Conservation (phyloP, 1,284 basidiomycete genomes). For the Trichosporon sp. region DNA sequence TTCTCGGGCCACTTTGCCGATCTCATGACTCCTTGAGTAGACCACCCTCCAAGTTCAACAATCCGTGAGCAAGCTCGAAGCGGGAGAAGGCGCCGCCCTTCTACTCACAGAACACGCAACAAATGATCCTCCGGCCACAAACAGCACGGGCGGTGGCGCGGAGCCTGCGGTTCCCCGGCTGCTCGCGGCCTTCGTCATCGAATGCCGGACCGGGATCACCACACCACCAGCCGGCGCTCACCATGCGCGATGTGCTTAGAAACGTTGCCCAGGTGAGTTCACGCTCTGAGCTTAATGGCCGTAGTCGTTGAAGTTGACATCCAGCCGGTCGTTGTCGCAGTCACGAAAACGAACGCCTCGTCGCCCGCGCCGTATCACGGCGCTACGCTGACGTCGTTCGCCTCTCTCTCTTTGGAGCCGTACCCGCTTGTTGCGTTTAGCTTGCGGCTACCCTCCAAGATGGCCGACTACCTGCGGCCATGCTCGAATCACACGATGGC, state of each 20-base stretch:
- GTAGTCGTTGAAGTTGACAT: background rate
- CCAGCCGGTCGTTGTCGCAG: slow-evolving; percentile 55
- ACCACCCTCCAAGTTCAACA: background rate
- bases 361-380: slow-evolving; percentile 63
- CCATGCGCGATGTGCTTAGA: slow-evolving; percentile 53
- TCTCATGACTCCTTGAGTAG: background rate
- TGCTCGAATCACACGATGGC: background rate
- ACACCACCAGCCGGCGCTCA: slow-evolving; percentile 17
- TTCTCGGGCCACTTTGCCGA: slow-evolving; percentile 16
- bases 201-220: background rate
- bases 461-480: slow-evolving; percentile 67
- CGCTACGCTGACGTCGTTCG: slow-evolving; percentile 87
- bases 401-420: slow-evolving; percentile 85
- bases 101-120: background rate
- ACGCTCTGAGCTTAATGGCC: background rate
- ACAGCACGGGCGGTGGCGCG: background rate
- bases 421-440: slow-evolving; percentile 83
- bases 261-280: slow-evolving; percentile 55
- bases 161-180: background rate
- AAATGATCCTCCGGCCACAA: slow-evolving; percentile 16
- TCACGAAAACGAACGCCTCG: slow-evolving; percentile 33
- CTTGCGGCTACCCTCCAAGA: slow-evolving; percentile 80
- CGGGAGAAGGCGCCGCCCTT: slow-evolving; percentile 12
- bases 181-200: background rate
- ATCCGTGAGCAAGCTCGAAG: slow-evolving; percentile 5